A percentile compares a stretch with the other conserved stretches of the same genome.
phyloP scores from a whole-genome alignment of 1,139 yeast genomes.

The Suhomyces guaymorum region DNA sequence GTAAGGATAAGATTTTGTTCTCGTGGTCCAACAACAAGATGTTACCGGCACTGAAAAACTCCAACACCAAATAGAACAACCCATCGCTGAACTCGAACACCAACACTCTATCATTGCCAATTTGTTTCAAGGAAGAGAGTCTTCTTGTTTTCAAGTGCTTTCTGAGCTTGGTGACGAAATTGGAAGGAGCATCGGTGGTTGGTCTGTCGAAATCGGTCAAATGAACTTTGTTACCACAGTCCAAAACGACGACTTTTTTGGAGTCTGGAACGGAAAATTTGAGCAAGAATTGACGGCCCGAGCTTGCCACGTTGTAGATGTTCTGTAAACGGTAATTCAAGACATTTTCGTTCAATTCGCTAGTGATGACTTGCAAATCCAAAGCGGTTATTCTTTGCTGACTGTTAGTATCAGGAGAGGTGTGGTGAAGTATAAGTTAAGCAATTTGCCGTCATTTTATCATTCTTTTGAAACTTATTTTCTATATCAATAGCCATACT shows the following conservation, averaged over 20 bases:
- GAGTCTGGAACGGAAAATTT: constrained; percentile 85
- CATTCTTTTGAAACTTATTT: too few species aligned
- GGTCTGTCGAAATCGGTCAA: constrained; percentile 79
- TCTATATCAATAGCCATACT: too few species aligned
- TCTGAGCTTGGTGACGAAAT: constrained; percentile 80
- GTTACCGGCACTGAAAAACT: constrained; percentile 95
- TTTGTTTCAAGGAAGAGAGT: constrained; percentile 68
- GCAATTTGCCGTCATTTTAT: too few species aligned
- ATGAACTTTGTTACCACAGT: constrained; percentile 84
- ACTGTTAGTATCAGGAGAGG: constrained; percentile 19
- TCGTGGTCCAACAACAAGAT: constrained; percentile 73
- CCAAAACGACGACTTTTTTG: constrained; percentile 71
- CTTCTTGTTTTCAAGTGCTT: constrained; percentile 84
- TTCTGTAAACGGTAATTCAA: constrained; percentile 76
- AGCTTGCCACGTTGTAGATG: constrained; percentile 76
- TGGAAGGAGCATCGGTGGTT: constrained; percentile 78
- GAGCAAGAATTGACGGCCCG: constrained; percentile 71
- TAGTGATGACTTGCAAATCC: constrained; percentile 70
- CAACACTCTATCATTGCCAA: constrained; percentile 75
- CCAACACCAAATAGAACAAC: constrained; percentile 72
- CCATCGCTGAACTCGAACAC: constrained; percentile 86
- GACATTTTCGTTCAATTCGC: constrained; percentile 60
- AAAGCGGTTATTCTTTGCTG: constrained; percentile 86
- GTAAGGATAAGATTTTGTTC: constrained; percentile 67
- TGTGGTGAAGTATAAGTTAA: too few species aligned